Percentiles rank a stretch among this genome's conserved stretches.
Evolutionary conservation across 768 basidiomycete species (phyloP).

Genomic region (Coprinopsis marcescibilis): DNA sequence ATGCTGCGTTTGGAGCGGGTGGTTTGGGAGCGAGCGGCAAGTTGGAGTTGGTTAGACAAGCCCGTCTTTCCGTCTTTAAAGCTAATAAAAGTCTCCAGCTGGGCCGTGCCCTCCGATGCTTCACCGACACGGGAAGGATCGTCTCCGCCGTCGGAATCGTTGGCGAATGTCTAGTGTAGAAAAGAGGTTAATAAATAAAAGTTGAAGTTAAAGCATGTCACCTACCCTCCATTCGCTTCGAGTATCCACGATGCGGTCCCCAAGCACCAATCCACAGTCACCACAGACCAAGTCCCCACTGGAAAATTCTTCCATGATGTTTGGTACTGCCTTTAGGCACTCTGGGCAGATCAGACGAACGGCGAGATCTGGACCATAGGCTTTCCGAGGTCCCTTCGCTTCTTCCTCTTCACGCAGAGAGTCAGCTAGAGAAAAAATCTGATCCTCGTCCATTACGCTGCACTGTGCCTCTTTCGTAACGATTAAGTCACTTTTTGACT

Average conservation of each 20-base stretch:
- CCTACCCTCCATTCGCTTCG: constrained; percentile 96
- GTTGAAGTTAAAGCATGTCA: constrained; percentile 16
- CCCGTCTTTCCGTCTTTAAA: constrained; percentile 94
- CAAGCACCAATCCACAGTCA: constrained; percentile 88
- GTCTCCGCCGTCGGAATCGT: constrained; percentile 88
- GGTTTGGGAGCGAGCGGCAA: constrained; percentile 77
- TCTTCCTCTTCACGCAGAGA: too few relatives aligned
- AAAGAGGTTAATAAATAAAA: neutral
- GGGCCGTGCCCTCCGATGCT: constrained; percentile 89
- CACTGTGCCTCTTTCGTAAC: too few relatives aligned
- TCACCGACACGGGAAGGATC: constrained; percentile 99
- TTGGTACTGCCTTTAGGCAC: constrained; percentile 87
- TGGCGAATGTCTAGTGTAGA: constrained; percentile 82
- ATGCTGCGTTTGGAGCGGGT: constrained; percentile 83
- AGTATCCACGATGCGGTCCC: constrained; percentile 95
- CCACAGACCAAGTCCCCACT: constrained; percentile 97
- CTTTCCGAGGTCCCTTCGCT: too few relatives aligned
- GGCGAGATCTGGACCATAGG: constrained; percentile 76
- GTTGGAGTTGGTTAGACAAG: constrained; percentile 84
- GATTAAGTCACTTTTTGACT: too few relatives aligned
- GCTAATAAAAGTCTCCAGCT: constrained; percentile 91
- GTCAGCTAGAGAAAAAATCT: too few relatives aligned
- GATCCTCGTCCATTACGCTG: too few relatives aligned
- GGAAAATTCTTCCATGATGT: constrained; percentile 96
- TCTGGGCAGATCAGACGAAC: constrained; percentile 93